These are phyloP conservation scores for Calocera viscosa DNA, from an alignment of 768 basidiomycete genomes.

Conservation along the genomic window DNA sequence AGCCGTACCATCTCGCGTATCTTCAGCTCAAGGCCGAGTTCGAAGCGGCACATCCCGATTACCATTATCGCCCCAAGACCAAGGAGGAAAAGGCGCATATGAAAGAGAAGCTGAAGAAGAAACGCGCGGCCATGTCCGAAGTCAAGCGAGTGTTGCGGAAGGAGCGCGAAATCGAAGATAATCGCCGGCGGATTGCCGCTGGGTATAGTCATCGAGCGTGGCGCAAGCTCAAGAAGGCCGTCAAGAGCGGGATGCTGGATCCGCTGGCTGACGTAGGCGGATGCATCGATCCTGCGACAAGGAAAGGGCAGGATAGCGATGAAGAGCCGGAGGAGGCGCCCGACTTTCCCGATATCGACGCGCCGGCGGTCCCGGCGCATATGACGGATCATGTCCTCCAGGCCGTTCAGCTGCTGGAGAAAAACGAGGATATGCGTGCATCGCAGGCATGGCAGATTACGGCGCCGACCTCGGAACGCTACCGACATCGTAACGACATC, in stretches of 20 bases:
- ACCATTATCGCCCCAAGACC: neutral
- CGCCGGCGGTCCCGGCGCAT: neutral
- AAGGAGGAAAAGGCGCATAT: neutral
- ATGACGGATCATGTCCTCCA: neutral
- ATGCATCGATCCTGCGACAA: neutral
- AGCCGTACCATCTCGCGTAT: neutral
- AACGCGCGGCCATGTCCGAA: neutral
- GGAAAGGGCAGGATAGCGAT: neutral
- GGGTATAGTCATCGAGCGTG: slow-evolving; percentile 5
- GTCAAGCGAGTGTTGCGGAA: neutral
- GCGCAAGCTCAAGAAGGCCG: neutral
- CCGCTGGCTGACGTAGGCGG: neutral
- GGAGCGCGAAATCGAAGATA: neutral
- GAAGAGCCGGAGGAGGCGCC: neutral
- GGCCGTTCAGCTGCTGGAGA: neutral
- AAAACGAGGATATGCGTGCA: neutral
- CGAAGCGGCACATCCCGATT: neutral
- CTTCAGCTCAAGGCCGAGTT: slow-evolving; percentile 2
- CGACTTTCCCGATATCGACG: neutral
- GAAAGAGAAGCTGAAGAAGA: neutral
- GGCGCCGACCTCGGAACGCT: neutral
- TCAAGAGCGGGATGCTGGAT: neutral
- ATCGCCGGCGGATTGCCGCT: neutral
- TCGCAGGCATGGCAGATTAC: neutral
- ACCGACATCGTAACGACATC: neutral